Percentiles rank a stretch among this genome's conserved stretches.
These are phyloP conservation scores for Coniferiporia sulphurascens DNA, from an alignment of 1,284 basidiomycete genomes.

Conservation along the genomic window DNA sequence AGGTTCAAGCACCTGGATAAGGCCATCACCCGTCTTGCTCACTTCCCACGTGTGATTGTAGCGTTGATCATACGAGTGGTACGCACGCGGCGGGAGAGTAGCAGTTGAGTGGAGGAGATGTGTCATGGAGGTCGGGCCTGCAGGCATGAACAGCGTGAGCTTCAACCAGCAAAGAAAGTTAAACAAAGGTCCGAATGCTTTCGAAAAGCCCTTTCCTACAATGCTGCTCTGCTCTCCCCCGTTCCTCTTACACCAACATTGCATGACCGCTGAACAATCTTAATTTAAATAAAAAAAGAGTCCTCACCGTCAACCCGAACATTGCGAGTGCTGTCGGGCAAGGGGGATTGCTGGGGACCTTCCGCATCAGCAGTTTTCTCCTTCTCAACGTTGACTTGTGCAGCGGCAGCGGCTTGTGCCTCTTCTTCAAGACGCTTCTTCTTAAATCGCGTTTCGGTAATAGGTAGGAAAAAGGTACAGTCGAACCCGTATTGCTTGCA, in stretches of 20 bases:
- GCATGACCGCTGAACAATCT: neutral
- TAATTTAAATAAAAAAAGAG: neutral
- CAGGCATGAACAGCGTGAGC: slow-evolving; percentile 35
- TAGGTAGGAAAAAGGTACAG: slow-evolving; percentile 96
- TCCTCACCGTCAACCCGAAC: slow-evolving; percentile 20
- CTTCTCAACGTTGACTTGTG: slow-evolving; percentile 33
- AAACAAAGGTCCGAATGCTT: slow-evolving; percentile 11
- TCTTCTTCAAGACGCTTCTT: slow-evolving; percentile 83
- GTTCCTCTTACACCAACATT: neutral
- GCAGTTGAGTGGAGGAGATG: slow-evolving; percentile 89
- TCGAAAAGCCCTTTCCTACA: neutral
- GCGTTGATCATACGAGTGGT: slow-evolving; percentile 82
- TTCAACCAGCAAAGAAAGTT: slow-evolving; percentile 16
- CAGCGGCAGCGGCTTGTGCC: slow-evolving; percentile 34
- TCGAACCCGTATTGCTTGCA: slow-evolving; percentile 88
- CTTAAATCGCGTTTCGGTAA: slow-evolving; percentile 97
- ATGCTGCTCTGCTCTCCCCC: neutral
- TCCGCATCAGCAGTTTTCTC: slow-evolving; percentile 33
- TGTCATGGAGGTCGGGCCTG: slow-evolving; percentile 81
- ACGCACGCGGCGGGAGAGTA: slow-evolving; percentile 75
- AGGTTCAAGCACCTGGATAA: slow-evolving; percentile 80
- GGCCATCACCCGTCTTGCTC: slow-evolving; percentile 75
- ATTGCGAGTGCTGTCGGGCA: slow-evolving; percentile 18
- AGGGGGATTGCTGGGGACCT: slow-evolving; percentile 28
- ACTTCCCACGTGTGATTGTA: slow-evolving; percentile 85